Evolutionary conservation across 306 rosid genomes (phyloP).

Genomic region (Cicer chorassanicum): DNA sequence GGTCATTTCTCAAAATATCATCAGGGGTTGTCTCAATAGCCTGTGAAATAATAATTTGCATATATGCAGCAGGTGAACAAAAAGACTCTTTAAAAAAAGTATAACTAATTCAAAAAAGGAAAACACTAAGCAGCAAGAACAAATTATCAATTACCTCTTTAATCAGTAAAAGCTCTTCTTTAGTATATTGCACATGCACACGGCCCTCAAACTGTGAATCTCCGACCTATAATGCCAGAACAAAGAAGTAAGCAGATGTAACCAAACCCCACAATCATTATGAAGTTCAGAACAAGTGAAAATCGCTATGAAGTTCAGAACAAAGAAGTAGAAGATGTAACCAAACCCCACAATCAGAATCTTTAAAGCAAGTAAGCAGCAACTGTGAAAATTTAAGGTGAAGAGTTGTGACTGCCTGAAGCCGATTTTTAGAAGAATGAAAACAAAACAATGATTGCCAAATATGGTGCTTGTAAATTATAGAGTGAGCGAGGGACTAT

Average conservation of each 20-base stretch:
- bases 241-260: too few species aligned
- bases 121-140: neutral
- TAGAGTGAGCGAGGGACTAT: too few species aligned
- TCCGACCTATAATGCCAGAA: slow-evolving; percentile 64
- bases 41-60: slow-evolving; percentile 44
- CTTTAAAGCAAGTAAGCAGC: too few species aligned
- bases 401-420: too few species aligned
- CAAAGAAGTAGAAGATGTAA: too few species aligned
- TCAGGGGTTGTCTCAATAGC: slow-evolving; percentile 68
- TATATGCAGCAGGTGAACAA: slow-evolving; percentile 7
- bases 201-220: slow-evolving; percentile 87
- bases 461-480: too few species aligned
- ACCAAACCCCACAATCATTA: too few species aligned
- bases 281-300: neutral
- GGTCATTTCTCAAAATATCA: slow-evolving; percentile 51
- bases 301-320: slow-evolving; percentile 7
- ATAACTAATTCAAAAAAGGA: neutral
- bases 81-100: neutral
- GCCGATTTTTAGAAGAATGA: too few species aligned
- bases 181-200: slow-evolving; percentile 73
- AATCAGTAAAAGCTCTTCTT: slow-evolving; percentile 76
- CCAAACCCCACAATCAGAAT: too few species aligned
- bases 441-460: too few species aligned
- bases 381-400: too few species aligned
- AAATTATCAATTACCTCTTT: slow-evolving; percentile 63